Percentiles rank a stretch among this genome's conserved stretches.
Evolutionary conservation across 2,329 filamentous ascomycete species (phyloP).

Genomic region (Ceratocystis diversiconidia): DNA sequence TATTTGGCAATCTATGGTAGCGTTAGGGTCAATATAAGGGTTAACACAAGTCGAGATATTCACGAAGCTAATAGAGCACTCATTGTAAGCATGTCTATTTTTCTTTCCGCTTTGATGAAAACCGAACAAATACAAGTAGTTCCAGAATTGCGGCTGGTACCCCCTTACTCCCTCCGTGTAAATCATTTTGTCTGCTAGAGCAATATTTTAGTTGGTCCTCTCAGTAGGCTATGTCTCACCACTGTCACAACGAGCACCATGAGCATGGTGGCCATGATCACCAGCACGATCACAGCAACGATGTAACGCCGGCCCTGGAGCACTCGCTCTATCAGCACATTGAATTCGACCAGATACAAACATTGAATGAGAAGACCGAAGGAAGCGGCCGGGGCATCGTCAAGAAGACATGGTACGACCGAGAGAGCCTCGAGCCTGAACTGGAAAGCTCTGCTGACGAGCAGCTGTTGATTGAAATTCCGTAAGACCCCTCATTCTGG

Average conservation of each 20-base stretch:
- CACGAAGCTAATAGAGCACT: too few species aligned
- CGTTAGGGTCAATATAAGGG: slow-evolving; percentile 9
- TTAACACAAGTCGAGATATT: neutral
- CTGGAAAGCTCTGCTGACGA: slow-evolving; percentile 79
- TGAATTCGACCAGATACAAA: slow-evolving; percentile 70
- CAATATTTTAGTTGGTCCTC: neutral
- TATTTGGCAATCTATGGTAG: neutral
- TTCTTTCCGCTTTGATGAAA: too few species aligned
- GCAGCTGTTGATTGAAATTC: slow-evolving; percentile 83
- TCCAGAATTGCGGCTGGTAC: too few species aligned
- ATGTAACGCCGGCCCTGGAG: slow-evolving; percentile 82
- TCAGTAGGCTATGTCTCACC: slow-evolving; percentile 29
- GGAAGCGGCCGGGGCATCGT: slow-evolving; percentile 61
- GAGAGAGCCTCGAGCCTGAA: slow-evolving; percentile 56
- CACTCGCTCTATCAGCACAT: slow-evolving; percentile 85
- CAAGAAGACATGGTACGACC: slow-evolving; percentile 82
- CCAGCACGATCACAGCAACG: slow-evolving; percentile 78
- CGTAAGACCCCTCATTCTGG: slow-evolving; percentile 39
- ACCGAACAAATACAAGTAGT: too few species aligned
- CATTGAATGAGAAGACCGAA: slow-evolving; percentile 63
- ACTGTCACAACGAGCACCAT: slow-evolving; percentile 39
- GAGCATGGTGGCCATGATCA: slow-evolving; percentile 38
- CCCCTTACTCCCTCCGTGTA: too few species aligned
- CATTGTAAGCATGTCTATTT: too few species aligned
- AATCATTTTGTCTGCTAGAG: neutral